Evolutionary conservation across 305 asterid genomes (phyloP).

Genomic region (Solanum hybrid): DNA sequence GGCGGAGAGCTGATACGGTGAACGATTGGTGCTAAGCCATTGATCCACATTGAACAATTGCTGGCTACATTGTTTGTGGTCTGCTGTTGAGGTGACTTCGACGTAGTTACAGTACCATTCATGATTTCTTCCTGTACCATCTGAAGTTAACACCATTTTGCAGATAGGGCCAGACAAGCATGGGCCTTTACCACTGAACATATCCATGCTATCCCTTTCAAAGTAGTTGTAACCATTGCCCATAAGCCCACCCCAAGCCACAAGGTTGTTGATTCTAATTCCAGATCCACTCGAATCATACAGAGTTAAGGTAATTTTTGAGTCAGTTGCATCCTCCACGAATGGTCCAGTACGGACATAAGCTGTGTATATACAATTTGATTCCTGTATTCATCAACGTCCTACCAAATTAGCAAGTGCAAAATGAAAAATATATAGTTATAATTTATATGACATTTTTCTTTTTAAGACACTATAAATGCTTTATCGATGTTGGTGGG

Average conservation of each 20-base stretch:
- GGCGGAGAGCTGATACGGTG: conserved; percentile 59
- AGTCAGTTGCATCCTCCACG: conserved; percentile 55
- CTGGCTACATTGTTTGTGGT: conserved; percentile 39
- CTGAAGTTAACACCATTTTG: conserved; percentile 59
- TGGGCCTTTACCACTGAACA: conserved; percentile 71
- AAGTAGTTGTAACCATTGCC: conserved; percentile 53
- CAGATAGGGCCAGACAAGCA: conserved; percentile 59
- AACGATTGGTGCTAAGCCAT: conserved; percentile 61
- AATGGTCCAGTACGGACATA: conserved; percentile 60
- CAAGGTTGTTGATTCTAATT: conserved; percentile 48
- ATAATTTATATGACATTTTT: background rate
- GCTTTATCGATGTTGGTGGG: background rate
- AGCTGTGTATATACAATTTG: conserved; percentile 60
- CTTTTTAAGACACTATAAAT: background rate
- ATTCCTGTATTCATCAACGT: conserved; percentile 25
- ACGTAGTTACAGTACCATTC: conserved; percentile 69
- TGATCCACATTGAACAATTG: conserved; percentile 53
- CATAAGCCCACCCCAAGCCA: conserved; percentile 78
- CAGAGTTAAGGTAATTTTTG: conserved; percentile 41
- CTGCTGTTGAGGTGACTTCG: conserved; percentile 59
- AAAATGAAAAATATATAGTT: background rate
- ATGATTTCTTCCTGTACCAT: conserved; percentile 52
- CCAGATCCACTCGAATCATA: conserved; percentile 43
- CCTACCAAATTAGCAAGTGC: background rate
- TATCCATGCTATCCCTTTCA: conserved; percentile 67